phyloP scores from a whole-genome alignment of 2,329 filamentous ascomycete genomes.

The Parascedosporium putredinis region DNA sequence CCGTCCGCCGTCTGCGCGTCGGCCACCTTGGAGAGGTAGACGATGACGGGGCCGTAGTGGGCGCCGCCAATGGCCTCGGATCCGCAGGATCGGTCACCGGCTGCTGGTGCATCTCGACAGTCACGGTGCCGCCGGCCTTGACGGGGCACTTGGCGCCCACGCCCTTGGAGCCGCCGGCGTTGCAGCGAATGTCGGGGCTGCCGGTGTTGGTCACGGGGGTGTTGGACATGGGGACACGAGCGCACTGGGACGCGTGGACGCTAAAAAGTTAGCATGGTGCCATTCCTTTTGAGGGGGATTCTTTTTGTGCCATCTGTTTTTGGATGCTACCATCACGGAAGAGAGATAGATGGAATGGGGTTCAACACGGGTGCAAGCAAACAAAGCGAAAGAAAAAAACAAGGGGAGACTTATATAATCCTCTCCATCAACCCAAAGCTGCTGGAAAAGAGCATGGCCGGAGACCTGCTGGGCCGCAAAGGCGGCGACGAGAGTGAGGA shows the following conservation, averaged over 20 bases:
- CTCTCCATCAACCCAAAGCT: slow-evolving; percentile 32
- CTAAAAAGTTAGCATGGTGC: neutral
- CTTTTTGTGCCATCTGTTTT: neutral
- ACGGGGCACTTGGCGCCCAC: slow-evolving; percentile 33
- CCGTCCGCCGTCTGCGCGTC: slow-evolving; percentile 35
- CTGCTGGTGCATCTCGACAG: slow-evolving; percentile 49
- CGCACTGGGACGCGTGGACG: slow-evolving; percentile 30
- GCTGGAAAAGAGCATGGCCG: slow-evolving; percentile 40
- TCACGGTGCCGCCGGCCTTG: slow-evolving; percentile 35
- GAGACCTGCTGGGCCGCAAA: slow-evolving; percentile 19
- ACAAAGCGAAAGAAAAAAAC: neutral
- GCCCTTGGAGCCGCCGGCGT: slow-evolving; percentile 25
- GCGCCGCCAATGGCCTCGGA: slow-evolving; percentile 42
- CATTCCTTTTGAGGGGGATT: neutral
- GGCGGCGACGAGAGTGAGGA: slow-evolving; percentile 1
- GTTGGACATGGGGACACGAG: slow-evolving; percentile 38
- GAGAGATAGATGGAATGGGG: neutral
- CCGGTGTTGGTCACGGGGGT: slow-evolving; percentile 36
- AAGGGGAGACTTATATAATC: slow-evolving; percentile 24
- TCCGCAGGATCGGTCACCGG: slow-evolving; percentile 32
- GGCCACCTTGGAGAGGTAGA: slow-evolving; percentile 39
- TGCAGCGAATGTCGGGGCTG: slow-evolving; percentile 33
- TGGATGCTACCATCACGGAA: slow-evolving; percentile 14
- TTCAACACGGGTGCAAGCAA: neutral
- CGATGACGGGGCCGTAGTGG: slow-evolving; percentile 42